Base-by-base conservation (phyloP, 495 filamentous ascomycete species). In the Penicillium malachiteum region DNA sequence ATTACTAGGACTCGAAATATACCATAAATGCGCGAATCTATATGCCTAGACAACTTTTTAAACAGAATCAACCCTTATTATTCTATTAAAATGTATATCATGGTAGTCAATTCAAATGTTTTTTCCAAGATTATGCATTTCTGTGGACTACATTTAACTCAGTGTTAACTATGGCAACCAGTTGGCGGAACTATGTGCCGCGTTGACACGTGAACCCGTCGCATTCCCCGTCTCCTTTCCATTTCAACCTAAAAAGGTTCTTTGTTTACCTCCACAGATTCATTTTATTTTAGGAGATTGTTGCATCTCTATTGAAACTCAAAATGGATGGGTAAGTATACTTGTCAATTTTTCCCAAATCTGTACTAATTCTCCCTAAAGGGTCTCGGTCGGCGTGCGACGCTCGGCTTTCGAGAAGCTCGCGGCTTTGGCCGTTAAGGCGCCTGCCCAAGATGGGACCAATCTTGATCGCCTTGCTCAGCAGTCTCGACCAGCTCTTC, bases 361-460 rank as follows among this genome's bases (percentile, higher is more conserved):
- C 8, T 3, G 3, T 30, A 35, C 48, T 50, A 41, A 50, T 14
- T 8, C 26, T 42, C 21, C 3, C 32, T 54, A 13, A 41, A 78
- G 76, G 30, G 64, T 72, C 30, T 69, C 68, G 35, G 60, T 58
- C 54, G 67, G 80, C 52, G 80, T 87, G 50, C 82, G 86, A 69
- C 77, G 77, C 52, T 77, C 78, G 44, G 88, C 89, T 35, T 75
- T 92, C 59, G 78, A 87, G 71, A 89, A 87, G 69, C 84, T 92
- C 53, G 88, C 87, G 54, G 76, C 76, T 10, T 59, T 78, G 48
- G 73, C 83, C 82, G 57, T 85, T 78, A 42, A 86, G 40, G 69
- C 81, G 26, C 74, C 80, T 52, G 71, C 79, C 16, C 67, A 75
- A n/a, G 81, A 82, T 62, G 77, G 83, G 60, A 83, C 82, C n/a